phyloP scores from a whole-genome alignment of 2,329 filamentous ascomycete genomes.

The Colletotrichum graminicola region DNA sequence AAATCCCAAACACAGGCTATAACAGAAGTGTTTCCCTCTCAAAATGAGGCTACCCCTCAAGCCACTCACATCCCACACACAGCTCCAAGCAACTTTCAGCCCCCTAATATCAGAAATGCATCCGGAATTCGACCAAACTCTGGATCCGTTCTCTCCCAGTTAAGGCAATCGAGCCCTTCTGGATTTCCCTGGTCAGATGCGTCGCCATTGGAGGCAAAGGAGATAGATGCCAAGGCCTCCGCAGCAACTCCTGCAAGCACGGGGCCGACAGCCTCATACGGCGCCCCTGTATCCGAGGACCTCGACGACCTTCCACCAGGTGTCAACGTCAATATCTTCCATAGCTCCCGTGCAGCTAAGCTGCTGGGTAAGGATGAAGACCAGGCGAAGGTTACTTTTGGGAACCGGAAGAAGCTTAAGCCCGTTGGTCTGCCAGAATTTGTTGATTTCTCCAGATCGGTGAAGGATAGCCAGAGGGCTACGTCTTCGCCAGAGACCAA shows the following conservation, averaged over 20 bases:
- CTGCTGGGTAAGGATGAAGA: constrained; percentile 50
- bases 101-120: constrained; percentile 5
- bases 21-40: not conserved
- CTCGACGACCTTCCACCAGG: constrained; percentile 54
- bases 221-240: not conserved
- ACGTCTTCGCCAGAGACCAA: not conserved
- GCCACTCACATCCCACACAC: constrained; percentile 35
- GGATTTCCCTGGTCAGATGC: constrained; percentile 34
- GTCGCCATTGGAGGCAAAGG: constrained; percentile 23
- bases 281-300: constrained; percentile 37
- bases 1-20: not conserved
- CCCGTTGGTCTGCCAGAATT: constrained; percentile 45
- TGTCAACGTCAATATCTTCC: constrained; percentile 63
- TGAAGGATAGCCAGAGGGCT: not conserved
- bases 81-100: constrained; percentile 12
- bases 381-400: constrained; percentile 6
- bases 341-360: constrained; percentile 59
- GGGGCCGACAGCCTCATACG: constrained; percentile 5
- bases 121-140: constrained; percentile 28
- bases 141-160: constrained; percentile 34
- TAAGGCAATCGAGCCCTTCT: constrained; percentile 30
- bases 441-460: constrained; percentile 33
- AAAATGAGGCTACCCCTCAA: constrained; percentile 1
- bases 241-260: not conserved
- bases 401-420: constrained; percentile 32